A percentile compares a stretch with the other conserved stretches of the same genome.
These are phyloP conservation scores for Colletotrichum euphorbiae DNA, from an alignment of 2,329 filamentous ascomycete species.

Conservation along the genomic window DNA sequence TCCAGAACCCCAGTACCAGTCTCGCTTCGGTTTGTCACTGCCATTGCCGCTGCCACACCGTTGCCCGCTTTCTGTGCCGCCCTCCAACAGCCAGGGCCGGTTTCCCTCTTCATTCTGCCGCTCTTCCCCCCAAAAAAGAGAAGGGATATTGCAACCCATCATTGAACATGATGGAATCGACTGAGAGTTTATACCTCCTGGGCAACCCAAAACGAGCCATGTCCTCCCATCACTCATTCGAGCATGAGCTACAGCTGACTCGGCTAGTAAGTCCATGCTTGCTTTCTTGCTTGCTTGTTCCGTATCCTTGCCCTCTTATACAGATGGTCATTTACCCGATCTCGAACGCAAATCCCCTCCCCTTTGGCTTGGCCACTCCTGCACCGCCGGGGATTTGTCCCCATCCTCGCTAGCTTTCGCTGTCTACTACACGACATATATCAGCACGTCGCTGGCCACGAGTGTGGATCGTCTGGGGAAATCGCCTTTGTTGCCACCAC, in stretches of 20 bases:
- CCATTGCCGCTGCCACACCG: too few relatives aligned
- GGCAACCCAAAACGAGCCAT: neutral
- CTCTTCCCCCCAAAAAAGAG: neutral
- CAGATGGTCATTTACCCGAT: neutral
- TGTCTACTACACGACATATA: neutral
- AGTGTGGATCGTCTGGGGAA: slow-evolving; percentile 28
- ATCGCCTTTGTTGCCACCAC: neutral
- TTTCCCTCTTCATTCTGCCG: too few relatives aligned
- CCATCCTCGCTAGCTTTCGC: neutral
- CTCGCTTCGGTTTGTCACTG: neutral
- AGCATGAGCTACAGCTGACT: neutral
- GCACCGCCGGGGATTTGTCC: neutral
- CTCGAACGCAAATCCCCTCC: neutral
- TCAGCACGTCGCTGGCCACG: slow-evolving; percentile 5
- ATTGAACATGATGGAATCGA: neutral
- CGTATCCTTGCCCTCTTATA: neutral
- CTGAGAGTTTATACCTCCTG: too few relatives aligned
- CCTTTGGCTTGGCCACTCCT: neutral
- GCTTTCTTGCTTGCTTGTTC: neutral
- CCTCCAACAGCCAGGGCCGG: too few relatives aligned
- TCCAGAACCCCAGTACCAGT: neutral
- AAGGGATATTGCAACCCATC: neutral
- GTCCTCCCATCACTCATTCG: slow-evolving; percentile 6
- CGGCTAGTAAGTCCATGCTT: slow-evolving; percentile 3
- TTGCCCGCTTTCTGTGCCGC: too few relatives aligned